These are phyloP conservation scores for Nakazawaea anatomiae DNA, from an alignment of 805 yeast species.

Conservation along the genomic window DNA sequence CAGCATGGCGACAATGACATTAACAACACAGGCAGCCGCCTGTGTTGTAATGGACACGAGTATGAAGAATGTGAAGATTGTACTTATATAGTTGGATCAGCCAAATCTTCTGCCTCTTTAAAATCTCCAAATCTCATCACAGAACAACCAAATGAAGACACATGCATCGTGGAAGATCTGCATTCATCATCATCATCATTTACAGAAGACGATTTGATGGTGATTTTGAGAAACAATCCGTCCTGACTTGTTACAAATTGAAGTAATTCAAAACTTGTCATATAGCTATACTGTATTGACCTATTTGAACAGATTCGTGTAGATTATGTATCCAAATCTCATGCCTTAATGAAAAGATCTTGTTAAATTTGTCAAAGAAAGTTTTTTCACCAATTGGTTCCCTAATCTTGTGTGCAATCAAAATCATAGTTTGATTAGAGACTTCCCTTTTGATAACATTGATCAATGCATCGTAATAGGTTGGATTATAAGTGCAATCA, in stretches of 20 bases:
- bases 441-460: slow-evolving; percentile 18
- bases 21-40: too few relatives aligned
- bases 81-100: slow-evolving; percentile 7
- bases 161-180: too few relatives aligned
- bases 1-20: too few relatives aligned
- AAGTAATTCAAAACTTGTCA: too few relatives aligned
- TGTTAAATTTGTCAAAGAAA: slow-evolving; percentile 3
- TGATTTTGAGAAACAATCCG: slow-evolving; percentile 3
- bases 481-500: slow-evolving; percentile 37
- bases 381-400: slow-evolving; percentile 4
- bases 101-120: background rate
- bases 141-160: background rate
- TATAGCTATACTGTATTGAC: background rate
- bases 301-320: slow-evolving; percentile 6
- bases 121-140: background rate
- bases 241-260: background rate
- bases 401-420: slow-evolving; percentile 24
- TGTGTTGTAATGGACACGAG: background rate
- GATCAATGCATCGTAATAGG: slow-evolving; percentile 29
- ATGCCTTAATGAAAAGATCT: background rate
- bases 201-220: background rate
- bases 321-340: slow-evolving; percentile 5
- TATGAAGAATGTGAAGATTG: slow-evolving; percentile 7
- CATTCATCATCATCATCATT: too few relatives aligned
- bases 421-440: slow-evolving; percentile 12